These are phyloP conservation scores for Phytopythium montanum DNA, from an alignment of 352 stramenopile species.

Conservation along the genomic window DNA sequence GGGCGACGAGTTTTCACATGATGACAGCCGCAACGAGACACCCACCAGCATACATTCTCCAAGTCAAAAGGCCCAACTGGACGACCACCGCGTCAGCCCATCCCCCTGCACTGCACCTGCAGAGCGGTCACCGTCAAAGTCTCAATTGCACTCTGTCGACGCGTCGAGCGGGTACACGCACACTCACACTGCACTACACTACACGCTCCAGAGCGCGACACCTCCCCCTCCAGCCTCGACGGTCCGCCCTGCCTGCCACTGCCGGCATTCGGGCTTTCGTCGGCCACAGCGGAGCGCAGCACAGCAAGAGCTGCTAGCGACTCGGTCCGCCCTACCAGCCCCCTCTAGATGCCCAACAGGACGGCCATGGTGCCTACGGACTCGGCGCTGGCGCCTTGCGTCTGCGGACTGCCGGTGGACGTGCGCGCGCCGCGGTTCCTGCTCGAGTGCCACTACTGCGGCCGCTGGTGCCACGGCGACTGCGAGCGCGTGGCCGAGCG, in stretches of 20 bases:
- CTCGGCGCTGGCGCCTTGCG: constrained; percentile 5
- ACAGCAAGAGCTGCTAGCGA: background rate
- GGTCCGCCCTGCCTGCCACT: background rate
- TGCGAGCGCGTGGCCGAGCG: constrained; percentile 55
- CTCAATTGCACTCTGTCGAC: background rate
- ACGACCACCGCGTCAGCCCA: background rate
- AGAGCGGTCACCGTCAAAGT: background rate
- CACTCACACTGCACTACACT: too few relatives aligned
- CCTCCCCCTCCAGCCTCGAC: background rate
- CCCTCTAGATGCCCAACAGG: too few relatives aligned
- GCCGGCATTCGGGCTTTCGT: background rate
- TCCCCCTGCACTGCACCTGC: background rate
- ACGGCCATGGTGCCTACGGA: constrained; percentile 1
- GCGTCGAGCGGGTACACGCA: background rate
- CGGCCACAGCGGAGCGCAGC: background rate
- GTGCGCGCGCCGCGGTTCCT: constrained; percentile 37
- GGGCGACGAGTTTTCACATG: background rate
- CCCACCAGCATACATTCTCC: background rate
- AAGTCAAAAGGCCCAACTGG: background rate
- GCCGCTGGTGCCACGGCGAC: constrained; percentile 54
- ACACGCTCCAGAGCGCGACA: background rate
- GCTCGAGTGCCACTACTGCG: constrained; percentile 65
- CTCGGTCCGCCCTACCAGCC: background rate
- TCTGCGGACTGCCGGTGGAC: constrained; percentile 26
- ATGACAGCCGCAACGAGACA: background rate